Evolutionary conservation across 768 basidiomycete genomes (phyloP), one percentile per base, ranked within the genome.

Genomic region (Austroboletus eburneus): DNA sequence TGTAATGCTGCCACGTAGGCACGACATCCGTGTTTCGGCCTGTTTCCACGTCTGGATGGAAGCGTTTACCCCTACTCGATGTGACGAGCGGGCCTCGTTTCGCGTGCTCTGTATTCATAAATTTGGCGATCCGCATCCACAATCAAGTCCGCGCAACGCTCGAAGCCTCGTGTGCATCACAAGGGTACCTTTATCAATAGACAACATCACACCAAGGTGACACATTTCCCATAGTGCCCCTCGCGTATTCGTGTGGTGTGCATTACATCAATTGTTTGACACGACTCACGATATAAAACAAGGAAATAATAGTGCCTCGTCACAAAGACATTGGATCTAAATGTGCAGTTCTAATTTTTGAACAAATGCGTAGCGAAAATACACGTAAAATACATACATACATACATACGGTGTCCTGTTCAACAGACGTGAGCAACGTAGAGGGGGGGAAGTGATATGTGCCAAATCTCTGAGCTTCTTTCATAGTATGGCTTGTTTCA

Each of bases 81-180:
- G 37, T 42, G 49, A 51, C 43, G 24, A 35, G 27, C 35, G 16
- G 20, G 49, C 32, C 5, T 10, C 9, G 29, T 30, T 14, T 33
- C 45, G 52, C 43, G 3, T n/a, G 17, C 8, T n/a, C 21, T 29
- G 14, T 32, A 14, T 10, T 32, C 7, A 27, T 36, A 42, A 44
- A 41, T 32, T 53, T 48, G 50, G 43, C 50, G 56, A 56, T 54
- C 55, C 55, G 45, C 50, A 52, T 18, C 38, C 37, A 14, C 25
- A 27, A 27, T 10, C 38, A 48, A 44, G 45, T 47, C 49, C 55
- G 42, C 49, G 45, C 5, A 47, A 57, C 32, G 3, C n/a, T n/a
- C n/a, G n/a, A n/a, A n/a, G n/a, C n/a, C n/a, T n/a, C n/a, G n/a
- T n/a, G n/a, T n/a, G n/a, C n/a, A n/a, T n/a, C n/a, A n/a, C n/a